Conservation (phyloP, 768 basidiomycete species). For the Pulveroboletus ravenelii region DNA sequence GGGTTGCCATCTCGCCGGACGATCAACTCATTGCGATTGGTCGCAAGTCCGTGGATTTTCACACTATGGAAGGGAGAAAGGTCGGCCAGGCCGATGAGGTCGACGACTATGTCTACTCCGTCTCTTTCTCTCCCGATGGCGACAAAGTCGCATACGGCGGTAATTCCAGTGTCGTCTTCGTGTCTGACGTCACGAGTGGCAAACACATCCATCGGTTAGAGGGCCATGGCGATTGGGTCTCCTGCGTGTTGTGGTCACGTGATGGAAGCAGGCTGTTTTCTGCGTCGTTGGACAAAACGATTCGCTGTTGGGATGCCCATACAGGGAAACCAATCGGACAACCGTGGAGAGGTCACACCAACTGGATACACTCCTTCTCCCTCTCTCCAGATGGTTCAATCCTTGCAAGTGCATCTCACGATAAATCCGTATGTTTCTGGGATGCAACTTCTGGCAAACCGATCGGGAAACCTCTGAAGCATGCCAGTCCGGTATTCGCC, state of each 20-base stretch:
- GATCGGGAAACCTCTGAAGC: background rate
- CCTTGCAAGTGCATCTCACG: constrained; percentile 1
- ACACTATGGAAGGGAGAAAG: too few relatives aligned
- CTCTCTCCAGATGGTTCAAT: background rate
- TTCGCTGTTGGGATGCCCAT: constrained; percentile 6
- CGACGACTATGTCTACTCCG: too few relatives aligned
- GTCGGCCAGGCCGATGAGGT: too few relatives aligned
- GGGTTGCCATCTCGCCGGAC: too few relatives aligned
- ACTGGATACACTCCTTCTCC: background rate
- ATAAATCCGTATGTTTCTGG: constrained; percentile 8
- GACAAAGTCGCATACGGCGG: too few relatives aligned
- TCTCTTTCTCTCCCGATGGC: too few relatives aligned
- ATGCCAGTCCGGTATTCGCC: rapidly evolving
- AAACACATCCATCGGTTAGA: too few relatives aligned
- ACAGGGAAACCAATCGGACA: constrained; percentile 5
- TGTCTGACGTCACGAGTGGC: too few relatives aligned
- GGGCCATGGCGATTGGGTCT: too few relatives aligned
- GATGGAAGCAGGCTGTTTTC: background rate
- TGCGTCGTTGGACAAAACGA: background rate
- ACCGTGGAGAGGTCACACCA: constrained; percentile 14
- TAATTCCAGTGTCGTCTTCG: too few relatives aligned
- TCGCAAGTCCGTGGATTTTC: too few relatives aligned
- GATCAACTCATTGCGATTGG: too few relatives aligned
- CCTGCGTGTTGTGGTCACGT: constrained; percentile 1
- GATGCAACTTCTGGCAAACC: background rate